Conservation (phyloP, 768 basidiomycete species). For the Auricularia auricula-judae region DNA sequence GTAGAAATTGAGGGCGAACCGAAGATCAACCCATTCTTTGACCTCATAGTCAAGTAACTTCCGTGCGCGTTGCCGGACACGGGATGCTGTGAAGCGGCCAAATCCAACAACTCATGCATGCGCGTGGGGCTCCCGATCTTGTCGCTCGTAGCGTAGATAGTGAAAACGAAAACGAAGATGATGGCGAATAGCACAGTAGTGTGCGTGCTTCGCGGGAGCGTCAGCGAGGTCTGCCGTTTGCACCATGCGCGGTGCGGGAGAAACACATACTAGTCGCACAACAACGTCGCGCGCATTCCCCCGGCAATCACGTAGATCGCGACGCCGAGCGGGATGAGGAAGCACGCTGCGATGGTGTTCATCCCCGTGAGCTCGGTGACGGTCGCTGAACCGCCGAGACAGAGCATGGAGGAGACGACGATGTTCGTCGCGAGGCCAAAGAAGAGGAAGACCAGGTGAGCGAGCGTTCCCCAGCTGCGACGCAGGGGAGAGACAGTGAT, state of each 20-base stretch:
- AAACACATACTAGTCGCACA: conserved; percentile 74
- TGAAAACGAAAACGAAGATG: conserved; percentile 65
- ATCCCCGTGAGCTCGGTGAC: conserved; percentile 84
- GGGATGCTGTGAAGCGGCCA: conserved; percentile 40
- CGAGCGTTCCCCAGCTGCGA: conserved; percentile 55
- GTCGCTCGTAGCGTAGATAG: conserved; percentile 66
- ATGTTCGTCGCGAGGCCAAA: conserved; percentile 90
- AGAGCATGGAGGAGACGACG: conserved; percentile 80
- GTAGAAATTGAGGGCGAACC: conserved; percentile 22
- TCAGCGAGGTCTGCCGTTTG: no score
- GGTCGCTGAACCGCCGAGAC: conserved; percentile 75
- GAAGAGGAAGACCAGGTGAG: conserved; percentile 80
- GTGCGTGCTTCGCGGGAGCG: conserved; percentile 47
- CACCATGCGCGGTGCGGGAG: no score
- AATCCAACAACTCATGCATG: conserved; percentile 70
- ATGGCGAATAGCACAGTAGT: conserved; percentile 80
- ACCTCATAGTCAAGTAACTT: conserved; percentile 67
- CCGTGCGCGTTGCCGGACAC: conserved; percentile 77
- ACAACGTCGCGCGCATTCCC: conserved; percentile 75
- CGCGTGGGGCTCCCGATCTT: conserved; percentile 68
- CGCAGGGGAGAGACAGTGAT: conserved; percentile 8
- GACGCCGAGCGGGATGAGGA: conserved; percentile 81
- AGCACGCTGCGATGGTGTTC: conserved; percentile 82
- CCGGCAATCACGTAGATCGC: conserved; percentile 82
- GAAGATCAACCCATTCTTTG: conserved; percentile 68